phyloP scores from a whole-genome alignment of 2,329 filamentous ascomycete species.

The Monilinia fructigena region DNA sequence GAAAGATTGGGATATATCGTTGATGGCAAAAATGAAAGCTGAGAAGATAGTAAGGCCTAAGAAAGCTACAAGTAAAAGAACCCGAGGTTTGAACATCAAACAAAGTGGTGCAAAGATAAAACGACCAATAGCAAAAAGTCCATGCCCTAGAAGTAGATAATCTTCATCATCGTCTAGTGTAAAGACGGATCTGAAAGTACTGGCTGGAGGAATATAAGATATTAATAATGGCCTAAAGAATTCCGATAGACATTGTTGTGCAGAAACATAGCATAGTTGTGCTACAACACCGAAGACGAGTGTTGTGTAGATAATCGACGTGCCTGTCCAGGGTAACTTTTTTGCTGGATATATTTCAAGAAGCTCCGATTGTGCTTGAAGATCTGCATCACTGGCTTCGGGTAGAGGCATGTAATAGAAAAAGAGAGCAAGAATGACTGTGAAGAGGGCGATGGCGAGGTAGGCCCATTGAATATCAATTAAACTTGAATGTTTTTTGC shows the following conservation, averaged over 20 bases:
- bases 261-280: constrained; percentile 77
- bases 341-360: constrained; percentile 31
- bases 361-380: constrained; percentile 48
- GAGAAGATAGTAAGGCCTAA: constrained; percentile 58
- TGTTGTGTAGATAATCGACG: constrained; percentile 42
- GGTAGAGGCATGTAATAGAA: constrained; percentile 68
- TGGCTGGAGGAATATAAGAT: constrained; percentile 43
- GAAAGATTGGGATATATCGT: constrained; percentile 44
- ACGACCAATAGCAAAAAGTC: constrained; percentile 70
- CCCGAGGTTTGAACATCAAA: constrained; percentile 60
- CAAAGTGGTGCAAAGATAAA: constrained; percentile 67
- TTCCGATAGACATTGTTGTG: constrained; percentile 65
- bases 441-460: constrained; percentile 74
- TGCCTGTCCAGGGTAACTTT: constrained; percentile 41
- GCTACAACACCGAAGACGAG: constrained; percentile 71
- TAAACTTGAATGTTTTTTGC: constrained; percentile 50
- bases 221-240: constrained; percentile 56
- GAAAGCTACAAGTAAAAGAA: constrained; percentile 65
- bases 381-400: constrained; percentile 52
- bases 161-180: constrained; percentile 54
- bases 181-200: constrained; percentile 41
- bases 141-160: constrained; percentile 70
- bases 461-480: constrained; percentile 83
- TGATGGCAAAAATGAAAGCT: constrained; percentile 49
- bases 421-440: constrained; percentile 66